These are phyloP conservation scores for Russula foetens DNA, from an alignment of 768 basidiomycete genomes.

Conservation along the genomic window DNA sequence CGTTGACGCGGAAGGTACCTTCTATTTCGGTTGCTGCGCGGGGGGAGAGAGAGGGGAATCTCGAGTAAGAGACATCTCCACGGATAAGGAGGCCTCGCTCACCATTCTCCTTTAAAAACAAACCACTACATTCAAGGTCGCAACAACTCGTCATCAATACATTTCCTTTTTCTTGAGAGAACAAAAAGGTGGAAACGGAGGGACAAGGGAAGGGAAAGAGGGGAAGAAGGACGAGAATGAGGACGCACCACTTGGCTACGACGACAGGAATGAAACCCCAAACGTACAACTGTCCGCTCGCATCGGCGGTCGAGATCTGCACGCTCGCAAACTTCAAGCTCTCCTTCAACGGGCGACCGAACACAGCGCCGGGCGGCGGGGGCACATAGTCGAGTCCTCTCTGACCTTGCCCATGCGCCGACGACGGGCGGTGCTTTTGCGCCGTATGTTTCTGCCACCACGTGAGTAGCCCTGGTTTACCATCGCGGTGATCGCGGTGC, in stretches of 20 bases:
- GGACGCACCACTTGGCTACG: slow-evolving; percentile 86
- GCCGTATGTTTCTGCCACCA: slow-evolving; percentile 81
- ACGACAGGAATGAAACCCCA: slow-evolving; percentile 97
- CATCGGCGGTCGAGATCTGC: slow-evolving; percentile 85
- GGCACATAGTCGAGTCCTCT: slow-evolving; percentile 23
- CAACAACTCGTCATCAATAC: background rate
- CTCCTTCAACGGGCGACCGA: slow-evolving; percentile 78
- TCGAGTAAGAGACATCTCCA: background rate
- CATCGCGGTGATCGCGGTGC: slow-evolving; percentile 2
- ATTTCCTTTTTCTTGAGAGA: background rate
- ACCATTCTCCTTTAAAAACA: slow-evolving; percentile 95
- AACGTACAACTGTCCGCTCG: slow-evolving; percentile 75
- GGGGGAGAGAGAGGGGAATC: background rate
- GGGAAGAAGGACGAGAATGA: background rate
- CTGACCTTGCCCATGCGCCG: background rate
- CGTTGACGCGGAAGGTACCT: slow-evolving; percentile 92
- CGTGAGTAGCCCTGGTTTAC: slow-evolving; percentile 42
- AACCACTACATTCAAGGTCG: slow-evolving; percentile 44
- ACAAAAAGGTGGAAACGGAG: slow-evolving; percentile 3
- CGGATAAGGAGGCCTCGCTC: slow-evolving; percentile 15
- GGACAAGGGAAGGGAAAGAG: background rate
- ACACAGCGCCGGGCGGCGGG: slow-evolving; percentile 48
- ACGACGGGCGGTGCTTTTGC: slow-evolving; percentile 43
- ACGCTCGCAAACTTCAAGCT: slow-evolving; percentile 83
- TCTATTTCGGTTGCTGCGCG: slow-evolving; percentile 76